Percentiles rank a stretch among this genome's conserved stretches.
phyloP scores from a whole-genome alignment of 345 rosid species.

The Salix udensis region DNA sequence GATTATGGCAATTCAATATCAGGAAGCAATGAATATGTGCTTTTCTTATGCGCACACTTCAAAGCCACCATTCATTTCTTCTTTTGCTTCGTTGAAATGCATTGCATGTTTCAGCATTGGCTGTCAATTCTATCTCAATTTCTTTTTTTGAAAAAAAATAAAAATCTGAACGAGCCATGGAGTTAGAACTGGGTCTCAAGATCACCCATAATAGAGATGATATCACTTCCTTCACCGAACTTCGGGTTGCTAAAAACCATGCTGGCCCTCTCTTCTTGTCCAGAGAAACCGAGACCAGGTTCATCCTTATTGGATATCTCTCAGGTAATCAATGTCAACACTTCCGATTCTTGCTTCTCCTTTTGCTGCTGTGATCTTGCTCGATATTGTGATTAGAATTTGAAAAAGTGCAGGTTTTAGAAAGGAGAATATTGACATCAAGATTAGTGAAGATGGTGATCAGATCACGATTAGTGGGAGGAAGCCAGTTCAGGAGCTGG shows the following conservation, averaged over 20 bases:
- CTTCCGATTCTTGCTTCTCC: not conserved
- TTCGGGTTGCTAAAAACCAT: constrained; percentile 47
- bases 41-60: constrained; percentile 26
- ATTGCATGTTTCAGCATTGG: not conserved
- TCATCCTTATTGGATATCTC: constrained; percentile 66
- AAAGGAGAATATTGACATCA: constrained; percentile 52
- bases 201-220: constrained; percentile 65
- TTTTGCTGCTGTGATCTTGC: not conserved
- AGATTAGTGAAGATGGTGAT: constrained; percentile 64
- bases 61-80: not conserved
- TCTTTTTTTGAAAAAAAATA: not conserved
- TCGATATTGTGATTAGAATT: not conserved
- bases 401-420: constrained; percentile 48
- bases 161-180: constrained; percentile 34
- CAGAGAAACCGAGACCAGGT: constrained; percentile 62
- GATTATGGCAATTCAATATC: not conserved
- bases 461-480: constrained; percentile 48
- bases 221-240: constrained; percentile 42
- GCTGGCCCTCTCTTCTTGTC: constrained; percentile 58
- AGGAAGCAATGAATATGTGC: constrained; percentile 63
- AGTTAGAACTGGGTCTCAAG: constrained; percentile 77
- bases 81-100: not conserved
- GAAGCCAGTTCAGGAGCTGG: constrained; percentile 70
- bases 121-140: not conserved
- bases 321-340: constrained; percentile 36